phyloP scores from a whole-genome alignment of 441 rosid species.

The Aquilaria agallochum region DNA sequence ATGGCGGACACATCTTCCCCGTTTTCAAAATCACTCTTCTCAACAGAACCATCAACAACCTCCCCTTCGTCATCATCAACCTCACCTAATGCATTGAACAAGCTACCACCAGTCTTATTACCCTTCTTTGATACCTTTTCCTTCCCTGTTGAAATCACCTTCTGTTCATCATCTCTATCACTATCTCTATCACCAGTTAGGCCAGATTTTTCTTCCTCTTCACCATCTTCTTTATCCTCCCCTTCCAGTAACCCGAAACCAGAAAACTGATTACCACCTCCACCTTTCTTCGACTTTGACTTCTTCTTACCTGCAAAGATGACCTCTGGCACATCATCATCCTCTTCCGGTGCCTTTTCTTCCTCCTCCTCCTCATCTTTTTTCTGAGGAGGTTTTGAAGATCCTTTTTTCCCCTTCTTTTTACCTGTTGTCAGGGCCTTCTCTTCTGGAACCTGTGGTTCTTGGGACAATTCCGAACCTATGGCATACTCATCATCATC shows the following conservation, averaged over 20 bases:
- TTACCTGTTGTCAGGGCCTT: constrained; percentile 37
- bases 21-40: constrained; percentile 23
- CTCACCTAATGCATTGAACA: constrained; percentile 42
- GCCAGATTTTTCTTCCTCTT: constrained; percentile 26
- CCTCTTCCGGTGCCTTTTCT: constrained; percentile 25
- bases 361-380: constrained; percentile 32
- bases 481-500: constrained; percentile 86
- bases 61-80: constrained; percentile 44
- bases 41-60: constrained; percentile 21
- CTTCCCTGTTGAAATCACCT: constrained; percentile 39
- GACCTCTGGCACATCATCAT: constrained; percentile 31
- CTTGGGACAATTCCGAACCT: constrained; percentile 57
- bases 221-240: constrained; percentile 36
- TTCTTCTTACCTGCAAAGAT: constrained; percentile 63
- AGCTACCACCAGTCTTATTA: constrained; percentile 30
- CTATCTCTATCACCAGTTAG: constrained; percentile 25
- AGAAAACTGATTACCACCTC: constrained; percentile 25
- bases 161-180: constrained; percentile 42
- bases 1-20: constrained; percentile 26
- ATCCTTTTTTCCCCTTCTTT: constrained; percentile 70
- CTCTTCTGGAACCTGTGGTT: constrained; percentile 41
- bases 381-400: constrained; percentile 23
- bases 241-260: constrained; percentile 55
- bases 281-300: constrained; percentile 49
- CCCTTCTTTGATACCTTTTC: constrained; percentile 48